Conservation (phyloP, 202 grass and related monocot species). For the Musa balbisiana region DNA sequence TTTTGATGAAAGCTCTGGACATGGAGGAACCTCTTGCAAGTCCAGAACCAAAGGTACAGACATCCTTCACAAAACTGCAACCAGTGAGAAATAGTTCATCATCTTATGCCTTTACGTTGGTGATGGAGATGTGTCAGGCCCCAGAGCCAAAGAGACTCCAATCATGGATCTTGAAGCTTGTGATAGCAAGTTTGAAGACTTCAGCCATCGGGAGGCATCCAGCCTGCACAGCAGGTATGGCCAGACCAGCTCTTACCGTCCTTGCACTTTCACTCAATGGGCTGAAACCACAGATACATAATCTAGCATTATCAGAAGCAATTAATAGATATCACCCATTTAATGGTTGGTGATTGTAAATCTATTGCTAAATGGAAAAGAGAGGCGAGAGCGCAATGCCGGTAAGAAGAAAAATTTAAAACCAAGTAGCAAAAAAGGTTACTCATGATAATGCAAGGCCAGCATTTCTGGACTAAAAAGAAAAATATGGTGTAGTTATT, state of each 20-base stretch:
- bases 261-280: slow-evolving; percentile 61
- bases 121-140: slow-evolving; percentile 4
- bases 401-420: too few species aligned
- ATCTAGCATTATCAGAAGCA: not conserved
- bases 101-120: too few species aligned
- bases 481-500: too few species aligned
- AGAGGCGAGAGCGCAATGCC: too few species aligned
- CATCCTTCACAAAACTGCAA: too few species aligned
- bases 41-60: too few species aligned
- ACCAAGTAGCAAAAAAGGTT: too few species aligned
- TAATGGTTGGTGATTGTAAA: not conserved
- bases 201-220: slow-evolving; percentile 69
- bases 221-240: slow-evolving; percentile 53
- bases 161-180: slow-evolving; percentile 68
- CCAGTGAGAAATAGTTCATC: too few species aligned
- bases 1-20: too few species aligned
- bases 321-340: not conserved
- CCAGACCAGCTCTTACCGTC: slow-evolving; percentile 56
- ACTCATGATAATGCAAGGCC: too few species aligned
- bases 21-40: too few species aligned
- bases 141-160: slow-evolving; percentile 66
- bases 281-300: slow-evolving; percentile 32
- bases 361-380: not conserved
- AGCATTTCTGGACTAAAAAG: too few species aligned
- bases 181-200: slow-evolving; percentile 61